Evolutionary conservation across 495 filamentous ascomycete genomes (phyloP).

Genomic region (Penicillium salamii): DNA sequence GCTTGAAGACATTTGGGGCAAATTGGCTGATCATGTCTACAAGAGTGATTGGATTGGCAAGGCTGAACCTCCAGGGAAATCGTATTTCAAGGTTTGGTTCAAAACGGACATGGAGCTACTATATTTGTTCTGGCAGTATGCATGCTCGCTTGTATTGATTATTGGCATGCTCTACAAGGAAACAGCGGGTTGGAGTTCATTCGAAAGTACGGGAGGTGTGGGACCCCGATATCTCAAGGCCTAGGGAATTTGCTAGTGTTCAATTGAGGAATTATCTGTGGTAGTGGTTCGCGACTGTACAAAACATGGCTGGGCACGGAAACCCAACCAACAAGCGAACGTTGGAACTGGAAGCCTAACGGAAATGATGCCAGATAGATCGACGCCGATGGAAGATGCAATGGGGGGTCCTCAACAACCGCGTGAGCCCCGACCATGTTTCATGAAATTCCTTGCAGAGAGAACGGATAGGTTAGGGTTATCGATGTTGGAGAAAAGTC

Average conservation of each 20-base stretch:
- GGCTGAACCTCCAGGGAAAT: too few species aligned
- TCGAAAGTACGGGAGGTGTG: too few species aligned
- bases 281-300: slow-evolving; percentile 6
- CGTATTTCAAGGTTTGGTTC: too few species aligned
- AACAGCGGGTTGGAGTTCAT: too few species aligned
- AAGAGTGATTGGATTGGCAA: too few species aligned
- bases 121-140: too few species aligned
- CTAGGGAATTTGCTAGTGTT: not conserved
- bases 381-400: slow-evolving; percentile 26
- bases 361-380: slow-evolving; percentile 16
- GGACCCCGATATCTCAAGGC: not conserved
- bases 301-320: not conserved
- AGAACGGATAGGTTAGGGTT: slow-evolving; percentile 2
- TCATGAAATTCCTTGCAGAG: slow-evolving; percentile 3
- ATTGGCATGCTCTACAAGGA: too few species aligned
- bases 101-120: too few species aligned
- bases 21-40: too few species aligned
- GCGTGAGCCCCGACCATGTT: slow-evolving; percentile 4
- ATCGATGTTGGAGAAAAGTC: slow-evolving; percentile 19
- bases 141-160: too few species aligned
- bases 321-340: slow-evolving; percentile 5
- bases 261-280: slow-evolving; percentile 4
- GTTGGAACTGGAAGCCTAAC: slow-evolving; percentile 1
- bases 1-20: too few species aligned
- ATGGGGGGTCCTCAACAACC: slow-evolving; percentile 8